Base-by-base conservation (phyloP, 139 green algal species). In the Chloropicon primus region DNA sequence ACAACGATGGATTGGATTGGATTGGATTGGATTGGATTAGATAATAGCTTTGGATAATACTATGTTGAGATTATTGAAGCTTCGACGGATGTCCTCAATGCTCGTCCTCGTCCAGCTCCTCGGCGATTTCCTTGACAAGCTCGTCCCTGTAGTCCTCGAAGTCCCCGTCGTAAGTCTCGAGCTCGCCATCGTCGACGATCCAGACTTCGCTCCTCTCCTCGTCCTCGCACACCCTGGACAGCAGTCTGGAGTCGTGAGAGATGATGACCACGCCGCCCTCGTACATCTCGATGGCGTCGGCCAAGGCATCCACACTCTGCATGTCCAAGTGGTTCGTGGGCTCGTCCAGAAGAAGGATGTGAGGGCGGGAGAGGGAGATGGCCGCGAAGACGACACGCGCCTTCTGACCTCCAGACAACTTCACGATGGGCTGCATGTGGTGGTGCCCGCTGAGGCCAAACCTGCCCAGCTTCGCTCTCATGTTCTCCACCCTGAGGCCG, bases 311-410 rank as follows among this genome's bases (percentile, higher is more conserved):
- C 78, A 99, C 98, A 77, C 86, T 94, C 90, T 97, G 86, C 95
- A 99, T 99, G 89, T 99, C 96, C 76, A 99, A 80, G 77, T 99
- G 93, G 81, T 99, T 99, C 73, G 96, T 99, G 54, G 94, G 94
- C 86, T 90, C 85, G 71, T 92, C 88, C 79, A 97, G 85, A 83
- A 97, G 87, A 80, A 97, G 87, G 81, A 98, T 99, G 89, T 98
- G 95, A 0, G 95, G 92, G 28, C 90, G 77, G 22, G 76, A 82
- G 22, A 99, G 88, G 2, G 81, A 80, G 78, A 99, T 98, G 29
- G 90, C 85, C 0, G 94, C 93, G 84, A 99, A 99, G 76, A 99
- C 96, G 28, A 99, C 96, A 5, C 96, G 90, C 22, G 95, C 89
- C 87, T 99, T 98, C 82, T 98, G 96, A 21, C 83, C 83, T 26